Base-by-base conservation (phyloP, 441 rosid species). In the Mallotus japonicus region DNA sequence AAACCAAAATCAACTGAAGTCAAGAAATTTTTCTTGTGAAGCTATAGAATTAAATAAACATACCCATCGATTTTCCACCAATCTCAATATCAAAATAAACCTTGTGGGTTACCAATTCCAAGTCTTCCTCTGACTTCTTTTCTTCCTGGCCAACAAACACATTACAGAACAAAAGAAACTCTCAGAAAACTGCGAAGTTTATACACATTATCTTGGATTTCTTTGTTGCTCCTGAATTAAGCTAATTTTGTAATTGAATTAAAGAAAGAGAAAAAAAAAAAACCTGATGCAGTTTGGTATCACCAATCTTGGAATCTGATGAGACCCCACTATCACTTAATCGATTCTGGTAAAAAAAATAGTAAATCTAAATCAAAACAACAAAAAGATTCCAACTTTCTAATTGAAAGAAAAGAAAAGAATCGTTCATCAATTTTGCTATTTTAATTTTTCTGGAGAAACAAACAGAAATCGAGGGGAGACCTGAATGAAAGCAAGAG, bases 61-160 rank as follows among this genome's bases (percentile, higher is more conserved):
- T 69, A 93, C 97, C 97, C 49, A 80, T 79, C 15, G 89, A 84
- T 70, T 88, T 84, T 68, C 95, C 97, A 83, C 78, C 90, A 67
- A 92, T 88, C 83, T 90, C 84, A 65, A 93, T 78, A 73, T 93
- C 97, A 71, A 93, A 93, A 79, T 84, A 93, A 75, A 93, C 97
- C 81, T 82, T 88, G 81, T 90, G 91, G 3, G 97, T 93, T 67
- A 93, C 84, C 70, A 69, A 79, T 49, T 92, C 88, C 65, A 79
- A 69, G 66, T 87, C 88, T 67, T 75, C 89, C 46, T 77, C 75
- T 14, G 42, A 74, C 73, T 74, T 75, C 73, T 75, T 67, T 44
- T 44, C 76, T 86, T 81, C 54, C 74, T 71, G 47, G 47, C 32
- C 47, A 55, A 49, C 32, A 50, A 20, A 71, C 9, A 63, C 17